These are phyloP conservation scores for Yamadazyma trypodendri DNA, from an alignment of 1,139 yeast genomes.

Conservation along the genomic window DNA sequence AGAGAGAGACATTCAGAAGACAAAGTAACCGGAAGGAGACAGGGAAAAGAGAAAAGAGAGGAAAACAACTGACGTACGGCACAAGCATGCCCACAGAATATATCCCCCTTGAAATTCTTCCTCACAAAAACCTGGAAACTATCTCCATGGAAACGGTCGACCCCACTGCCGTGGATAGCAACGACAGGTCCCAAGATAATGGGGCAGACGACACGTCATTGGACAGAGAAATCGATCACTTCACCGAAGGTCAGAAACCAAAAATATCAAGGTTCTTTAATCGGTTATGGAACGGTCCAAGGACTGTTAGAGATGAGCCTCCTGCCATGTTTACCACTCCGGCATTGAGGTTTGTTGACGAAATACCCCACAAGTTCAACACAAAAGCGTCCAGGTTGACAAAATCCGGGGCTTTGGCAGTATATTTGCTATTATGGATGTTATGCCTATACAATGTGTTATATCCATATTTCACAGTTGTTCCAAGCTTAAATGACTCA, in stretches of 20 bases:
- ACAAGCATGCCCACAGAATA: too few species aligned
- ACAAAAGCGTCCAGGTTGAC: slow-evolving; percentile 22
- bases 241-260: slow-evolving; percentile 5
- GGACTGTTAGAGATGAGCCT: slow-evolving; percentile 47
- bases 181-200: not conserved
- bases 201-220: slow-evolving; percentile 7
- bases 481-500: slow-evolving; percentile 22
- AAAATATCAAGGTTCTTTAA: slow-evolving; percentile 5
- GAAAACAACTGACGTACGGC: too few species aligned
- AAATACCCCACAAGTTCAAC: slow-evolving; percentile 41
- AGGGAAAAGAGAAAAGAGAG: too few species aligned
- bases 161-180: not conserved
- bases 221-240: slow-evolving; percentile 8
- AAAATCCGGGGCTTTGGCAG: slow-evolving; percentile 28
- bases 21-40: too few species aligned
- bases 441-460: slow-evolving; percentile 27
- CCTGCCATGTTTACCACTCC: slow-evolving; percentile 27
- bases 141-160: not conserved
- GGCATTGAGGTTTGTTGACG: slow-evolving; percentile 30
- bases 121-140: not conserved
- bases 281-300: slow-evolving; percentile 50
- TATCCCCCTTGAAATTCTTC: too few species aligned
- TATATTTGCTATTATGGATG: slow-evolving; percentile 41
- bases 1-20: too few species aligned
- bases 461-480: slow-evolving; percentile 38